Evolutionary conservation across 2,329 filamentous ascomycete genomes (phyloP), one percentile per base, ranked within the genome.

Genomic region (Ceratocystis alfenasii): DNA sequence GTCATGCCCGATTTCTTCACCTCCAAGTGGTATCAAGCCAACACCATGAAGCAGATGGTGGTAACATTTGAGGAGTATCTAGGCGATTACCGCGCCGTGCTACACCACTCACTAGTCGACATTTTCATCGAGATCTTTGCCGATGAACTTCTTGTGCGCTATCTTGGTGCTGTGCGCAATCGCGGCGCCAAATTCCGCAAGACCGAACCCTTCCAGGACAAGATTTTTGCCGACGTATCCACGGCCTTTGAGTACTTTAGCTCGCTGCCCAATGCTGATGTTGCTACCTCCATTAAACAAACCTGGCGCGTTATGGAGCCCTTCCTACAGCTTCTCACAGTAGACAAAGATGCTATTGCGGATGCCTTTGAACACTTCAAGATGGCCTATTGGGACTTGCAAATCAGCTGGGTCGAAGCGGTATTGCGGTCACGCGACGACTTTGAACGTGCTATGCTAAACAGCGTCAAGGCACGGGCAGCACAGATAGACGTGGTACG

Each of bases 41-140:
- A 87, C 50, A 87, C 89, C 66, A 93, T 99, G 85, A 91, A 91
- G 72, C 90, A 93, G 71, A 96, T 99, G 79, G 88, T 91, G 60
- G 90, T 88, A 30, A 99, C 94, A 0, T 93, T 99, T 73, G 90
- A 95, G 70, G 94, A 97, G 76, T 99, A 99, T 77, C 83, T 97
- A 71, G 78, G 82, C 72, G 93, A 99, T 76, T 96, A 96, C 78
- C 83, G 85, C 68, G 80, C 84, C 64, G 88, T 95, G 22, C 82
- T 96, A 36, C 90, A 96, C 76, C 87, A 90, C 70, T 91, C 89
- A 2, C 83, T 97, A 5, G 85, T 89, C 66, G 93, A 96, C 73
- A 91, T 97, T 71, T 87, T 99, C 70, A 86, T 95, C 72, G 92
- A 96, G 76, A 93, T 96, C 74, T 85, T 99, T 64, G 87, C 91